Conservation (phyloP, 441 rosid species). For the Corymbia calophylla region DNA sequence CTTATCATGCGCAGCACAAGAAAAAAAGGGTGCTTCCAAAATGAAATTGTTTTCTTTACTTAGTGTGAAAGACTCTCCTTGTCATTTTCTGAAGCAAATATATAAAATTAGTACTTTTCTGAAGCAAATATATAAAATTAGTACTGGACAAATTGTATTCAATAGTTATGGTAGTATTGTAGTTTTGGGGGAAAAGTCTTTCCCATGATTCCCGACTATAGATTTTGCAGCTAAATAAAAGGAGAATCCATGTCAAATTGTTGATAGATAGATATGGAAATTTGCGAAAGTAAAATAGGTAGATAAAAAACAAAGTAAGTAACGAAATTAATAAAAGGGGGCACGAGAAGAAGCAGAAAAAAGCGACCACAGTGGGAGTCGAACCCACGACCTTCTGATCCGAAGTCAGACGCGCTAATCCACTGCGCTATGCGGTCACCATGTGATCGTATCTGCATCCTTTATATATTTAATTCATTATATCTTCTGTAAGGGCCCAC, state of each 20-base stretch:
- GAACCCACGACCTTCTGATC: constrained; percentile 29
- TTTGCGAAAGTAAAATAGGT: background rate
- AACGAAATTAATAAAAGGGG: background rate
- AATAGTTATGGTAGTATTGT: background rate
- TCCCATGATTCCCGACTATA: background rate
- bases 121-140: background rate
- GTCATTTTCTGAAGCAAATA: background rate
- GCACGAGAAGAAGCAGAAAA: background rate
- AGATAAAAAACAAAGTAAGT: background rate
- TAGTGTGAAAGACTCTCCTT: background rate
- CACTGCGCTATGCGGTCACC: background rate
- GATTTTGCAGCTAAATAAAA: background rate
- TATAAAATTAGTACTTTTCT: background rate
- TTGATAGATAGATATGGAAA: background rate
- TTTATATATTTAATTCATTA: accelerated
- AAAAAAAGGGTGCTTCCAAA: background rate
- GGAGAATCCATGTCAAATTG: background rate
- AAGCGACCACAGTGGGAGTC: constrained; percentile 27
- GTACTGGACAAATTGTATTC: background rate
- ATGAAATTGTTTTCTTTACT: background rate
- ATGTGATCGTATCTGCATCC: accelerated
- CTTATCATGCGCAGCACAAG: background rate
- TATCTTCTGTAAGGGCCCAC: accelerated
- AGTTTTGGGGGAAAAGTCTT: background rate
- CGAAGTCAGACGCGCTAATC: constrained; percentile 24